Percentiles rank a stretch among this genome's conserved stretches.
phyloP scores from a whole-genome alignment of 1,284 basidiomycete species.

The Laetiporus sulphureus region DNA sequence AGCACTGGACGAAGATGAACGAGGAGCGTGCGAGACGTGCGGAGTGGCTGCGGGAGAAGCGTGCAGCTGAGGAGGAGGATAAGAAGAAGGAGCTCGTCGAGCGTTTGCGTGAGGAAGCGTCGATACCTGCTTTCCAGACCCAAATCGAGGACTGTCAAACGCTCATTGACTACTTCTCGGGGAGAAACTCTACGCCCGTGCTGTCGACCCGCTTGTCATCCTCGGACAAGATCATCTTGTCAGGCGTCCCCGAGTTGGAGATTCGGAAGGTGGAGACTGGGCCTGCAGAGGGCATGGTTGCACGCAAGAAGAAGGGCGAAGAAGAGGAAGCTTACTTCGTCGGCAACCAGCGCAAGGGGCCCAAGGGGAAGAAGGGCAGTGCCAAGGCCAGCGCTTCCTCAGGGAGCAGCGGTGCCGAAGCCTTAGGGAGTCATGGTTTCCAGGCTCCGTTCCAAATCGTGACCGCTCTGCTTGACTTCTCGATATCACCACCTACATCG shows the following conservation, averaged over 20 bases:
- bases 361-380: slow-evolving; percentile 65
- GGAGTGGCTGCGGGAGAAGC: slow-evolving; percentile 76
- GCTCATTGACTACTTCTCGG: slow-evolving; percentile 86
- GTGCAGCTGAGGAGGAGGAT: slow-evolving; percentile 75
- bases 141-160: slow-evolving; percentile 98
- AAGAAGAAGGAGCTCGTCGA: slow-evolving; percentile 81
- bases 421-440: slow-evolving; percentile 39
- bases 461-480: slow-evolving; percentile 80
- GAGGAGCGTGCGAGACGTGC: slow-evolving; percentile 83
- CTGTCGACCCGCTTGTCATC: slow-evolving; percentile 28
- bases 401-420: slow-evolving; percentile 32
- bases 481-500: slow-evolving; percentile 86
- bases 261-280: slow-evolving; percentile 77
- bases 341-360: slow-evolving; percentile 57
- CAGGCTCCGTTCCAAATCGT: slow-evolving; percentile 85
- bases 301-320: slow-evolving; percentile 87
- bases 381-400: slow-evolving; percentile 35
- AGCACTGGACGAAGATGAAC: slow-evolving; percentile 73
- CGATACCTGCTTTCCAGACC: slow-evolving; percentile 83
- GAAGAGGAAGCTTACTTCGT: slow-evolving; percentile 84
- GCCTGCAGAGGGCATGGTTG: slow-evolving; percentile 64
- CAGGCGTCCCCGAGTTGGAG: slow-evolving; percentile 79
- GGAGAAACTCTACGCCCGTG: slow-evolving; percentile 51
- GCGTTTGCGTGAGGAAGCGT: slow-evolving; percentile 87
- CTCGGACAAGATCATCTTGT: slow-evolving; percentile 41